Conservation (phyloP, 2,329 filamentous ascomycete species). For the Acrodontium crateriforme region DNA sequence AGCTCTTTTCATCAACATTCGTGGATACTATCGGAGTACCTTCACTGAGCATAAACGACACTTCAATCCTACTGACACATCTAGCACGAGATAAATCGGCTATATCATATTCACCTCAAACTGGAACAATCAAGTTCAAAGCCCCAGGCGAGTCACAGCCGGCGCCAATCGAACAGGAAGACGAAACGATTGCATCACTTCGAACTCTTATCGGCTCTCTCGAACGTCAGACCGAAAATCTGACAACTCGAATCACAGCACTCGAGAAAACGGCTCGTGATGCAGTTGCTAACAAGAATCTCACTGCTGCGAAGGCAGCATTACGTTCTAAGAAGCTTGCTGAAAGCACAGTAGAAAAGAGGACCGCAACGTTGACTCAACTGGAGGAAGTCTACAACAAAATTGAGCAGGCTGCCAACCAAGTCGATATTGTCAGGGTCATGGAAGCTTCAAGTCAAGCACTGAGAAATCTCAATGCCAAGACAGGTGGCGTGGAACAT, state of each 20-base stretch:
- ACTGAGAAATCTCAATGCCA: constrained; percentile 57
- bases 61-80: constrained; percentile 32
- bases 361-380: constrained; percentile 61
- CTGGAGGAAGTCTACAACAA: constrained; percentile 72
- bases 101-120: constrained; percentile 14
- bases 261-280: constrained; percentile 47
- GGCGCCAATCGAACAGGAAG: constrained; percentile 55
- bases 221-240: constrained; percentile 48
- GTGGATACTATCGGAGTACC: constrained; percentile 12
- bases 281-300: constrained; percentile 60
- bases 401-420: constrained; percentile 73
- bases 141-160: constrained; percentile 31
- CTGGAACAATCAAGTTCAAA: constrained; percentile 60
- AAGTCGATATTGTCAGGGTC: constrained; percentile 67
- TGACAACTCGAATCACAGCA: constrained; percentile 41
- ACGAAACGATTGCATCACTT: constrained; percentile 68
- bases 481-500: constrained; percentile 61
- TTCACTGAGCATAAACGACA: constrained; percentile 27
- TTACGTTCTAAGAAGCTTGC: constrained; percentile 72
- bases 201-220: constrained; percentile 58
- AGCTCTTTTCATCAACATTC: constrained; percentile 17
- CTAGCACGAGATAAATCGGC: constrained; percentile 38
- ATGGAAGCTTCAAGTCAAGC: constrained; percentile 68
- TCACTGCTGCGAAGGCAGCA: constrained; percentile 59
- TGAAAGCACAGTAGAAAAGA: constrained; percentile 57